These are phyloP conservation scores for Castanospermum australe DNA, from an alignment of 306 rosid species.

Conservation along the genomic window DNA sequence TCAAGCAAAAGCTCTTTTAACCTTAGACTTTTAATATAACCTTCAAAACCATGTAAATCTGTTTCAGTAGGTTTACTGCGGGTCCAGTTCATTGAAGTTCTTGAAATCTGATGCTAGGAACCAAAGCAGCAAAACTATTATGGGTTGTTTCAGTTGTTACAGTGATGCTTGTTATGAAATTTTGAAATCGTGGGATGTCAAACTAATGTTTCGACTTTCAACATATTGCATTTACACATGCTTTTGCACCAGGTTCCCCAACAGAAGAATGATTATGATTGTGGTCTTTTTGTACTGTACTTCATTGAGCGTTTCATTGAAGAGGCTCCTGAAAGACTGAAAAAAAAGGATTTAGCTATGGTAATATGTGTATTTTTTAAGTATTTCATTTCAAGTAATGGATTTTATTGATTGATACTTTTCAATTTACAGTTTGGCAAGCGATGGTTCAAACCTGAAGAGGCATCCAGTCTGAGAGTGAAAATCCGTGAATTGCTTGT, in stretches of 20 bases:
- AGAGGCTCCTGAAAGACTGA: conserved; percentile 76
- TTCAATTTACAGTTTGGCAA: conserved; percentile 62
- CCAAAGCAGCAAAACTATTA: not conserved
- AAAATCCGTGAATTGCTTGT: conserved; percentile 63
- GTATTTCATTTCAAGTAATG: not conserved
- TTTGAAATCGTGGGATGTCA: not conserved
- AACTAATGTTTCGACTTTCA: not conserved
- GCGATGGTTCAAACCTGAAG: conserved; percentile 88
- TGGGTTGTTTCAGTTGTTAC: not conserved
- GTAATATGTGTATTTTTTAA: conserved; percentile 32
- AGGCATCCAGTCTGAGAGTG: conserved; percentile 80
- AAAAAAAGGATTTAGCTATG: conserved; percentile 68
- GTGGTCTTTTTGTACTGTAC: conserved; percentile 88
- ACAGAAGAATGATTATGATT: conserved; percentile 88
- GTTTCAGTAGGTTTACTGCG: not conserved
- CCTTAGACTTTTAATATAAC: not conserved
- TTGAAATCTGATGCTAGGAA: not conserved
- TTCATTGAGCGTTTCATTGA: conserved; percentile 87
- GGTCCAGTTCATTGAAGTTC: not conserved
- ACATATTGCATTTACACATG: conserved; percentile 4
- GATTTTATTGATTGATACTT: conserved; percentile 14
- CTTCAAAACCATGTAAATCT: not conserved
- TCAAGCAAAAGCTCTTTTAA: conserved; percentile 6
- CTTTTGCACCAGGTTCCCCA: conserved; percentile 82
- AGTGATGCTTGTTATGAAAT: not conserved